These are phyloP conservation scores for Zalaria sp. DNA, from an alignment of 2,329 filamentous ascomycete species.

Conservation along the genomic window DNA sequence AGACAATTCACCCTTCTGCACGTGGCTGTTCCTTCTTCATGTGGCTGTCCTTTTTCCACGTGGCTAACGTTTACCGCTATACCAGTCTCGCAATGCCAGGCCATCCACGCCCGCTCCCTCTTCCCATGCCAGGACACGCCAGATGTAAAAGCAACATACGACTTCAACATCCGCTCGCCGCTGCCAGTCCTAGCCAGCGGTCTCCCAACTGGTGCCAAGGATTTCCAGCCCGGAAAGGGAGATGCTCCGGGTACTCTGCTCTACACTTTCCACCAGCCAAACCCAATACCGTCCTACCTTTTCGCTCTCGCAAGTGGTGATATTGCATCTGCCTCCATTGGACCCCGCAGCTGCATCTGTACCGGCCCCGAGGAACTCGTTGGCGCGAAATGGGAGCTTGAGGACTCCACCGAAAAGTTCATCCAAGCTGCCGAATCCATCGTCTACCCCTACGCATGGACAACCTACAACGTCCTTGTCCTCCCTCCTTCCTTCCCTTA, in stretches of 20 bases:
- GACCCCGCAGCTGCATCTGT: conserved; percentile 69
- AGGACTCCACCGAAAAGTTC: conserved; percentile 82
- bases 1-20: conserved; percentile 6
- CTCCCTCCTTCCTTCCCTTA: conserved; percentile 84
- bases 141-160: conserved; percentile 90
- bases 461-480: conserved; percentile 85
- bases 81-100: conserved; percentile 79
- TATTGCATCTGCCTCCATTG: conserved; percentile 72
- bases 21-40: background rate
- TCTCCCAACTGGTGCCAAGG: conserved; percentile 42
- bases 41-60: background rate
- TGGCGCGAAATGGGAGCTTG: conserved; percentile 80
- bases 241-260: conserved; percentile 43
- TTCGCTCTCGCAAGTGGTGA: conserved; percentile 84
- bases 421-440: conserved; percentile 70
- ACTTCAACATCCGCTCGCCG: conserved; percentile 74
- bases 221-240: conserved; percentile 36
- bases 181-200: conserved; percentile 89
- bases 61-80: conserved; percentile 1
- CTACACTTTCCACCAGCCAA: conserved; percentile 78
- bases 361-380: conserved; percentile 78
- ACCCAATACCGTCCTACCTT: conserved; percentile 87
- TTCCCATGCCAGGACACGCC: conserved; percentile 97
- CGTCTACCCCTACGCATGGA: conserved; percentile 85
- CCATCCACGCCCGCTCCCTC: conserved; percentile 83